These are phyloP conservation scores for Caulochytrium protostelioides DNA, from an alignment of 371 early-diverging fungal species.

Conservation along the genomic window DNA sequence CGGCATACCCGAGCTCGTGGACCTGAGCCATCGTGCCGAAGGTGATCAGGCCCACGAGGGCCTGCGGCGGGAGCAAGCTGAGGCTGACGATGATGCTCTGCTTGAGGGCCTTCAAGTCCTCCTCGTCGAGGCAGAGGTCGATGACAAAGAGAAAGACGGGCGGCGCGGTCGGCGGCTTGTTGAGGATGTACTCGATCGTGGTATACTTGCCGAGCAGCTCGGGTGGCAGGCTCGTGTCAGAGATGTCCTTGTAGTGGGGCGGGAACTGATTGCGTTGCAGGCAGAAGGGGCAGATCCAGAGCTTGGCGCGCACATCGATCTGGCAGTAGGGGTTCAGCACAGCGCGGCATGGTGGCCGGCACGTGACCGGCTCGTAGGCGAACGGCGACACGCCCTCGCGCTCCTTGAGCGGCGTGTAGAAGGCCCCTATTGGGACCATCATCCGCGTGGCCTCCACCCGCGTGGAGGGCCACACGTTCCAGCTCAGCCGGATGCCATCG, in stretches of 20 bases:
- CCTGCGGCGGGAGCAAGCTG: slow-evolving; percentile 76
- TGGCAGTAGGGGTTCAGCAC: slow-evolving; percentile 97
- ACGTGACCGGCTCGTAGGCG: slow-evolving; percentile 90
- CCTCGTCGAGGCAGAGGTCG: slow-evolving; percentile 89
- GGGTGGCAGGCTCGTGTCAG: slow-evolving; percentile 83
- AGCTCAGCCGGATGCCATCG: slow-evolving; percentile 90
- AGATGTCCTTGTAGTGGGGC: slow-evolving; percentile 94
- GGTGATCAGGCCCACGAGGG: slow-evolving; percentile 89
- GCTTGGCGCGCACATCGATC: slow-evolving; percentile 66
- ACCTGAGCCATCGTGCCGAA: slow-evolving; percentile 96
- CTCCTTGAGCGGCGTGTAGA: slow-evolving; percentile 95
- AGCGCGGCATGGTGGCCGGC: slow-evolving; percentile 87
- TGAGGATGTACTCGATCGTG: slow-evolving; percentile 91
- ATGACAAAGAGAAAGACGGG: slow-evolving; percentile 96
- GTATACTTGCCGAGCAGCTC: slow-evolving; percentile 86
- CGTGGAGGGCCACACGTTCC: slow-evolving; percentile 96
- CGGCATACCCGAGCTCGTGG: slow-evolving; percentile 81
- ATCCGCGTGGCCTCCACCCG: slow-evolving; percentile 80
- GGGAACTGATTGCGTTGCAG: slow-evolving; percentile 92
- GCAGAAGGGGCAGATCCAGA: slow-evolving; percentile 99
- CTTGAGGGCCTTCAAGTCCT: slow-evolving; percentile 87
- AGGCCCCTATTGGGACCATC: slow-evolving; percentile 86
- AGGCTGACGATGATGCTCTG: slow-evolving; percentile 77
- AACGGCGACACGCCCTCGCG: slow-evolving; percentile 65
- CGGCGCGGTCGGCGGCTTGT: slow-evolving; percentile 50